Conservation (phyloP, 2,329 filamentous ascomycete genomes). For the Hyphodiscus sp. region DNA sequence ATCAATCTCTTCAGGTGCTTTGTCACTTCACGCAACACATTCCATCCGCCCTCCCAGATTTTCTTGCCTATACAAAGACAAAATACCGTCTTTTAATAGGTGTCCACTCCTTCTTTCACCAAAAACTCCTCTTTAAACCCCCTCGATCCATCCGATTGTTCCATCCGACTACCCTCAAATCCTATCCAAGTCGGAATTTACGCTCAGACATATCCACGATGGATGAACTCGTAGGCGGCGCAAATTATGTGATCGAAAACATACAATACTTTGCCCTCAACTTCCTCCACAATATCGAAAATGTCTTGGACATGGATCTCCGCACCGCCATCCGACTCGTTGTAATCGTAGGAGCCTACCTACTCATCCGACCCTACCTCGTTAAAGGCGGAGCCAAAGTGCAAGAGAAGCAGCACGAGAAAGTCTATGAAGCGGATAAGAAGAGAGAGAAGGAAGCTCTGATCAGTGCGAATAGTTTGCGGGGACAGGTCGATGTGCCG, state of each 20-base stretch:
- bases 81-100: background rate
- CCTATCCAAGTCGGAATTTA: background rate
- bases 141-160: background rate
- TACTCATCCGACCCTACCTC: conserved; percentile 67
- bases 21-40: background rate
- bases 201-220: background rate
- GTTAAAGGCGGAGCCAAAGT: conserved; percentile 58
- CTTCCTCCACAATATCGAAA: conserved; percentile 41
- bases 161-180: background rate
- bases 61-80: background rate
- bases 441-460: conserved; percentile 36
- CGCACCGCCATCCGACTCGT: conserved; percentile 62
- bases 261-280: background rate
- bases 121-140: background rate
- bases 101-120: background rate
- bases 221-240: background rate
- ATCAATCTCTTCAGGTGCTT: background rate
- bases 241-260: background rate
- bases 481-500: conserved; percentile 42
- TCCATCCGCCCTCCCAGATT: background rate
- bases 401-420: conserved; percentile 58
- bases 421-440: conserved; percentile 31
- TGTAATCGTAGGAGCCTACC: conserved; percentile 65
- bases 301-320: conserved; percentile 44
- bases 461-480: conserved; percentile 59